Evolutionary conservation across 768 basidiomycete genomes (phyloP).

Genomic region (Xerocomellus intermedius): DNA sequence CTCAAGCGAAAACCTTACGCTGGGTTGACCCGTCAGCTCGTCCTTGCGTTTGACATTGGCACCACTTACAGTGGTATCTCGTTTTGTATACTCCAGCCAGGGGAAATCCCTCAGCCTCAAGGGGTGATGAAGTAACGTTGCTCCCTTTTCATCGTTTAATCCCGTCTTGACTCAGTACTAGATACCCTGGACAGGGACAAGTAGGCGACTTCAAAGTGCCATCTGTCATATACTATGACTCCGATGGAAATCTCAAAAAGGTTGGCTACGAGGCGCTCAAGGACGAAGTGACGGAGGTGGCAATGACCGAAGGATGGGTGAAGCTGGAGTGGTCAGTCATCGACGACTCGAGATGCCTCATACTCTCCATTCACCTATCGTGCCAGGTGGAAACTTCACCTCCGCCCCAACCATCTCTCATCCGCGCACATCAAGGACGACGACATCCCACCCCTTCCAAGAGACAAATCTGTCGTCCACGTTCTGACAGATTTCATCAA

Average conservation of each 20-base stretch:
- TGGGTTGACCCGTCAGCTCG: conserved; percentile 33
- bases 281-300: conserved; percentile 34
- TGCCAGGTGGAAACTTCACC: conserved; percentile 37
- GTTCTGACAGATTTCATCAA: conserved; percentile 45
- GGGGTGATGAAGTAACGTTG: conserved; percentile 16
- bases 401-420: conserved; percentile 33
- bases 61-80: conserved; percentile 39
- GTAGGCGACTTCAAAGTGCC: conserved; percentile 45
- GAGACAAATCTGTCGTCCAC: conserved; percentile 34
- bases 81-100: conserved; percentile 39
- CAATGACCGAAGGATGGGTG: conserved; percentile 39
- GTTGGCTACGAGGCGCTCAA: conserved; percentile 42
- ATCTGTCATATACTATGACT: conserved; percentile 45
- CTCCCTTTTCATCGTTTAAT: too few relatives aligned
- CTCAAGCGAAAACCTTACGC: conserved; percentile 31
- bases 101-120: conserved; percentile 23
- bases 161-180: conserved; percentile 3
- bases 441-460: conserved; percentile 40
- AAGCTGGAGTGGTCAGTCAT: conserved; percentile 42
- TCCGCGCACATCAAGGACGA: conserved; percentile 25
- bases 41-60: conserved; percentile 39
- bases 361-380: not conserved
- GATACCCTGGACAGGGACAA: conserved; percentile 40
- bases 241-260: conserved; percentile 34
- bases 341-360: not conserved